phyloP scores from a whole-genome alignment of 805 yeast genomes.

The Kluyveromyces siamensis region DNA sequence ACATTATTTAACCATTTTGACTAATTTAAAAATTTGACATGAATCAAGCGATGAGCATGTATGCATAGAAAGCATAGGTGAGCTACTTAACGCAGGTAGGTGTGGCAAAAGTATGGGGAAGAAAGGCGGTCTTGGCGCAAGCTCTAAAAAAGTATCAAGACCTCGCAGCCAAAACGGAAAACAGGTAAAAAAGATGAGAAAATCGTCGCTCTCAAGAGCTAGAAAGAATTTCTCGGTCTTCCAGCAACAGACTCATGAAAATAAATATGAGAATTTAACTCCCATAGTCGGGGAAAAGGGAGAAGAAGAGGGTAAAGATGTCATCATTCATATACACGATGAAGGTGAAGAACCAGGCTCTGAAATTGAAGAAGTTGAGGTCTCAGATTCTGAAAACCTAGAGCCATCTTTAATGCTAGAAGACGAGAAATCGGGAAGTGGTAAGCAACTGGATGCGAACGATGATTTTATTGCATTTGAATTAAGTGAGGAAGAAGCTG shows the following conservation, averaged over 20 bases:
- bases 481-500: slow-evolving; percentile 22
- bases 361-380: slow-evolving; percentile 1
- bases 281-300: slow-evolving; percentile 9
- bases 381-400: slow-evolving; percentile 11
- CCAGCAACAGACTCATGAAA: slow-evolving; percentile 17
- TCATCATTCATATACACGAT: background rate
- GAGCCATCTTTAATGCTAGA: slow-evolving; percentile 4
- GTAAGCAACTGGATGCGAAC: slow-evolving; percentile 29
- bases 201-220: slow-evolving; percentile 24
- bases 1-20: background rate
- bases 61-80: background rate
- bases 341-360: background rate
- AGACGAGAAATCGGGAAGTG: background rate
- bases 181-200: slow-evolving; percentile 19
- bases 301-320: slow-evolving; percentile 13
- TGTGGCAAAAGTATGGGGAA: background rate
- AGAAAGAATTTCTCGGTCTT: slow-evolving; percentile 24
- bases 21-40: background rate
- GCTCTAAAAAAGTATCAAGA: background rate
- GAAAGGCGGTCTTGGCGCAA: background rate
- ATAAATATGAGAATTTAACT: slow-evolving; percentile 21
- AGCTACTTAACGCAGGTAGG: background rate
- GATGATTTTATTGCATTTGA: slow-evolving; percentile 37
- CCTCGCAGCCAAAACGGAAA: slow-evolving; percentile 3
- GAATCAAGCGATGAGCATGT: background rate